Conservation (phyloP, 2,329 filamentous ascomycete species). For the Xenoacremonium recifei region DNA sequence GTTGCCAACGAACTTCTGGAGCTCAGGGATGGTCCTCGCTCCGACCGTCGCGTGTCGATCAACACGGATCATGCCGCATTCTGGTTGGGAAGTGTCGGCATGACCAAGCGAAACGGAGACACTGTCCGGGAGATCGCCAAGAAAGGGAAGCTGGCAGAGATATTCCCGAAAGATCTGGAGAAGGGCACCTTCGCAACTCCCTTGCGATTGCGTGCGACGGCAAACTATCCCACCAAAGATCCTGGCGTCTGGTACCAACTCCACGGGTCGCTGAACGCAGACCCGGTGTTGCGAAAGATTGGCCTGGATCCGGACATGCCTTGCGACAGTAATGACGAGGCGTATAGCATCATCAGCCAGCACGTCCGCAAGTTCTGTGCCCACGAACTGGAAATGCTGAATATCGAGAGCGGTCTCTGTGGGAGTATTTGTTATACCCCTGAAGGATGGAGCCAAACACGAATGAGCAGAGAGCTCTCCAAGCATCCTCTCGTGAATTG, state of each 20-base stretch:
- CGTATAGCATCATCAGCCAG: too few species aligned
- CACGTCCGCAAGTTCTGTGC: too few species aligned
- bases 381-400: neutral
- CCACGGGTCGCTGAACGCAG: neutral
- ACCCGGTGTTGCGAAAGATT: too few species aligned
- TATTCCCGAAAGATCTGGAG: neutral
- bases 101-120: neutral
- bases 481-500: too few species aligned
- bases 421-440: too few species aligned
- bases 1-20: conserved; percentile 34
- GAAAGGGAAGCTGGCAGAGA: neutral
- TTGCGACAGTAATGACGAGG: too few species aligned
- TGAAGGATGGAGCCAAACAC: too few species aligned
- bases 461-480: too few species aligned
- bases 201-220: conserved; percentile 33
- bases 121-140: conserved; percentile 1
- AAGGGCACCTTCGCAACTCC: neutral
- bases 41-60: conserved; percentile 32
- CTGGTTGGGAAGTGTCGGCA: conserved; percentile 4
- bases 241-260: neutral
- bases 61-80: conserved; percentile 41
- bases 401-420: neutral
- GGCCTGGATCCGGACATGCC: too few species aligned
- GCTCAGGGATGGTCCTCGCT: conserved; percentile 23
- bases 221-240: neutral